Evolutionary conservation across 163 green algal species (phyloP), one percentile per base, ranked within the genome.

Genomic region (Trebouxiophyceae sp.): DNA sequence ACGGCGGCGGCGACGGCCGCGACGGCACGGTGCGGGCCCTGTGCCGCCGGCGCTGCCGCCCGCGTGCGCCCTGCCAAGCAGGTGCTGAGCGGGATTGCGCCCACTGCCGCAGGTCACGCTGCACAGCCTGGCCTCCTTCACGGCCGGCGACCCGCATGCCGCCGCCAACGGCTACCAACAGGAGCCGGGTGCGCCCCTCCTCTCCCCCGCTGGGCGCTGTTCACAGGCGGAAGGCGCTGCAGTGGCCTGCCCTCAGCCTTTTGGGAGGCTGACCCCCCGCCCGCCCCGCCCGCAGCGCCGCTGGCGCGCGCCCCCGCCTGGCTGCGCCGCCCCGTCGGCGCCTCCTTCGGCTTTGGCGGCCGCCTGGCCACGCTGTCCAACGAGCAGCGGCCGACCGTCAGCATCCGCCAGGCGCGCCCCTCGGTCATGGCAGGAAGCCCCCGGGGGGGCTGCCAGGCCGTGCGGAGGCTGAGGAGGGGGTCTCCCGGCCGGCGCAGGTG

Each of bases 261-360:
- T n/a, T n/a, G n/a, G n/a, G n/a, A n/a, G n/a, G n/a, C n/a, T n/a
- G n/a, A n/a, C n/a, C n/a, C n/a, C n/a, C n/a, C n/a, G n/a, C n/a
- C 0, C 26, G 32, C 54, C 69, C 67, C 59, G 3, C 47, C 30
- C 19, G 63, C 65, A 32, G 71, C 54, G 45, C 84, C 82, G 4
- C 70, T 95, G 67, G 69, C 66, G 20, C 75, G 78, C 26, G 84
- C 87, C 2, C 94, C 93, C 0, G 73, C 74, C 1, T 99, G 94
- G 94, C 81, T 98, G 66, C 73, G 70, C 50, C 82, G 90, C 2
- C 89, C 91, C 0, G 72, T 44, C 16, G 81, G 80, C 24, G 90
- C 81, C 0, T 78, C 76, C 16, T 96, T 97, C 74, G 94, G 93
- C 50, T 99, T 98, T 82, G 94, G 93, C 56, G 90, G 90, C 47